phyloP scores from a whole-genome alignment of 352 stramenopile species.

The Pythium phragmiticola region DNA sequence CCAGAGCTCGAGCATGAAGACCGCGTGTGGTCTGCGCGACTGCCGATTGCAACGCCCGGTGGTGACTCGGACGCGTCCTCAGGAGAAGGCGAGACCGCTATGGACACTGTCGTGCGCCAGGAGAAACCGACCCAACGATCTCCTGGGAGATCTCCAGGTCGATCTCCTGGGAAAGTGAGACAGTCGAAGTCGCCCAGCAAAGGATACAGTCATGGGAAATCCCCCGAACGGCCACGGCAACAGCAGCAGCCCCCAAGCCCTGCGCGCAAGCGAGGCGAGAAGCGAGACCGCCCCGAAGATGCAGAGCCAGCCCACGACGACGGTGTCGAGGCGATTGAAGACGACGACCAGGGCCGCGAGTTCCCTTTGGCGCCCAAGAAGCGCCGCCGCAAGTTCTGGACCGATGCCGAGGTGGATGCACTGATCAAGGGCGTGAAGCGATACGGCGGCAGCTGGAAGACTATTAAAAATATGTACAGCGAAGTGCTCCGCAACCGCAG shows the following conservation, averaged over 20 bases:
- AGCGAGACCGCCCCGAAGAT: neutral
- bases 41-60: conserved; percentile 26
- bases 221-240: neutral
- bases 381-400: conserved; percentile 43
- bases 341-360: conserved; percentile 15
- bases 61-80: conserved; percentile 20
- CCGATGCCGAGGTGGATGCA: conserved; percentile 49
- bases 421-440: conserved; percentile 56
- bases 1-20: conserved; percentile 20
- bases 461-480: conserved; percentile 62
- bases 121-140: conserved; percentile 19
- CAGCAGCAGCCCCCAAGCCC: neutral
- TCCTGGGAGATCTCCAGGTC: conserved; percentile 2
- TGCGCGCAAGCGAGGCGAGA: conserved; percentile 4
- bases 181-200: conserved; percentile 2
- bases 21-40: conserved; percentile 28
- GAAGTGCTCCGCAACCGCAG: conserved; percentile 46
- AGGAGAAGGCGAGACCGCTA: conserved; percentile 22
- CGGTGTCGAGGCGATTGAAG: conserved; percentile 21
- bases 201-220: neutral
- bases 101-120: conserved; percentile 26
- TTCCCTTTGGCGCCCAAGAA: neutral
- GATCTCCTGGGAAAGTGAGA: conserved; percentile 17
- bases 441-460: conserved; percentile 53
- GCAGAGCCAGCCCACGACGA: neutral